Conservation (phyloP, 2,329 filamentous ascomycete genomes). For the Akanthomyces muscarius region DNA sequence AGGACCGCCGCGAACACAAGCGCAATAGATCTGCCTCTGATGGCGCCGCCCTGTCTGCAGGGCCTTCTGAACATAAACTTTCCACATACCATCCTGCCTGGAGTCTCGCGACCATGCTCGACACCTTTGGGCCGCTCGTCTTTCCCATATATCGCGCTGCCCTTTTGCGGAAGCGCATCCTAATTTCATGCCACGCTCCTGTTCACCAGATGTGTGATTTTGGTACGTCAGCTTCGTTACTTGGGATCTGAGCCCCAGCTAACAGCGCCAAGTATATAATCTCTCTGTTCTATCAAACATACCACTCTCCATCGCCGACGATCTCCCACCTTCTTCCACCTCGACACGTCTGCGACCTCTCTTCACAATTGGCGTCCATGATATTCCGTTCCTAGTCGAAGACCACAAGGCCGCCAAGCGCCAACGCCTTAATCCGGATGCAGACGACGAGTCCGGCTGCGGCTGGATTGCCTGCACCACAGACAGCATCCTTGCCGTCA, state of each 20-base stretch:
- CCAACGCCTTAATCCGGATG: conserved; percentile 33
- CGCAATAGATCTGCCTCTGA: conserved; percentile 60
- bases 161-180: conserved; percentile 77
- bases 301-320: conserved; percentile 66
- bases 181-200: conserved; percentile 81
- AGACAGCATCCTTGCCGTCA: conserved; percentile 85
- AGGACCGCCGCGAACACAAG: conserved; percentile 40
- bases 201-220: conserved; percentile 85
- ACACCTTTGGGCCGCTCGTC: conserved; percentile 83
- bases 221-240: conserved; percentile 51
- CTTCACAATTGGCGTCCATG: conserved; percentile 91
- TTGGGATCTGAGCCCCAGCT: conserved; percentile 23
- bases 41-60: conserved; percentile 51
- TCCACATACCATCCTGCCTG: conserved; percentile 81
- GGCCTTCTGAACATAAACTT: conserved; percentile 59
- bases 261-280: conserved; percentile 68
- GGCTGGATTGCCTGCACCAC: conserved; percentile 96
- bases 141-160: conserved; percentile 89
- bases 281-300: conserved; percentile 91
- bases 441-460: conserved; percentile 46
- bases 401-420: conserved; percentile 49
- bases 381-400: conserved; percentile 73
- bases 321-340: conserved; percentile 60
- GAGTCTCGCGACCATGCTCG: conserved; percentile 71
- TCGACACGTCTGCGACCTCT: conserved; percentile 70